Conservation (phyloP, 495 filamentous ascomycete genomes). For the Immersiella caudata region DNA sequence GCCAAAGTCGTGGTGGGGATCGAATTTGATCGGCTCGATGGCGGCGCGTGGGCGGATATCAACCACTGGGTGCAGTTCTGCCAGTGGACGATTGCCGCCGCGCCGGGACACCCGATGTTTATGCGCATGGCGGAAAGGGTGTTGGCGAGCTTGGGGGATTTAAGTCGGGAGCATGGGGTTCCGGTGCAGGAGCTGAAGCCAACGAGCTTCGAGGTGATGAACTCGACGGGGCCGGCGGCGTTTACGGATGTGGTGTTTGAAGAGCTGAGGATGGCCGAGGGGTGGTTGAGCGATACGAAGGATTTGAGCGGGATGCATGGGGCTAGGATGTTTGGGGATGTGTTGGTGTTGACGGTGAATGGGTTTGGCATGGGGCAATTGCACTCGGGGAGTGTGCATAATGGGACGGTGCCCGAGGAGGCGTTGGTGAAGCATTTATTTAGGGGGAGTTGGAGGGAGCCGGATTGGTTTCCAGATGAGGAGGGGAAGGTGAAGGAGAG, state of each 20-base stretch:
- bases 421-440: slow-evolving; percentile 36
- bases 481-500: not conserved
- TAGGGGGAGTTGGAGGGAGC: slow-evolving; percentile 29
- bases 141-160: slow-evolving; percentile 35
- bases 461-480: not conserved
- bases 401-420: slow-evolving; percentile 23
- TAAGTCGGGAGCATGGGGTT: slow-evolving; percentile 31
- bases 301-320: slow-evolving; percentile 30
- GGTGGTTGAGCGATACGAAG: slow-evolving; percentile 15
- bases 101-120: slow-evolving; percentile 43
- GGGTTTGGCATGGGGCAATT: slow-evolving; percentile 35
- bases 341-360: slow-evolving; percentile 35
- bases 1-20: slow-evolving; percentile 41
- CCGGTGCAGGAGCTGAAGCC: slow-evolving; percentile 33
- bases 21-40: slow-evolving; percentile 41
- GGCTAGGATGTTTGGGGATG: slow-evolving; percentile 33
- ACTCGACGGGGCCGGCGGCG: slow-evolving; percentile 35
- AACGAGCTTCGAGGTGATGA: slow-evolving; percentile 35
- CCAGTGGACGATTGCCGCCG: slow-evolving; percentile 48
- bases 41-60: slow-evolving; percentile 32
- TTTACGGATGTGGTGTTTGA: slow-evolving; percentile 35
- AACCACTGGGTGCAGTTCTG: slow-evolving; percentile 42
- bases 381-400: slow-evolving; percentile 31
- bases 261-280: slow-evolving; percentile 27
- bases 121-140: slow-evolving; percentile 40